Base-by-base conservation (phyloP, 495 filamentous ascomycete genomes). In the Evernia prunastri region DNA sequence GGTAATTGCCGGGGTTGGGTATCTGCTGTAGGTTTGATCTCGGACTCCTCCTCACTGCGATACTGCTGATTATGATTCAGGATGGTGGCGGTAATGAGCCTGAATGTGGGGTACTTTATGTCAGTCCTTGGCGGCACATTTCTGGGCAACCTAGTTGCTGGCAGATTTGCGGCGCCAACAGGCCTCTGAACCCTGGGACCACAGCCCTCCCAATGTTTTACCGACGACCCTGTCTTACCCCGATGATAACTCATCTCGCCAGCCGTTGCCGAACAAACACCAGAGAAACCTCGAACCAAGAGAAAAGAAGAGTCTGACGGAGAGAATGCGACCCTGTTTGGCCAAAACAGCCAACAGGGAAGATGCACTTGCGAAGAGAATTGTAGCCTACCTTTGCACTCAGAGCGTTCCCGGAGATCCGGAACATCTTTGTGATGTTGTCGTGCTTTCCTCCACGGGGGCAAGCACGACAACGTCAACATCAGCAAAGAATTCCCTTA, bases 31-130 rank as follows among this genome's bases (percentile, higher is more conserved):
- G 81, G 91, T 85, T 36, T n/a, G 43, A 66, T 40, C 17, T 51
- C 7, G n/a, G 20, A n/a, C 12, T 7, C 3, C 29, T 7, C 3
- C 20, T 27, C n/a, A 5, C 27, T n/a, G 47, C 49, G 58, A 57
- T 65, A 60, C 71, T 45, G 69, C 58, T 59, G 25, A 27, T 63
- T 47, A 62, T 67, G 10, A 49, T 63, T 35, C 35, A 97, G 93
- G 58, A 97, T 97, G 93, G 79, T 97, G 76, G 92, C 90, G n/a
- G 89, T 96, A 69, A 97, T 97, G 93, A 94, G 91, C 5, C 83
- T 93, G 84, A 97, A 97, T 70, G 83, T 97, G 53, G 93, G 93
- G n/a, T 97, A 96, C 71, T 97, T 96, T 76, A 76, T 92, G 33
- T 91, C 92, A 2, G 83, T 96, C 1, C 83, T 97, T 29, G 89